Conservation (phyloP, 352 stramenopile species). For the Phytopythium vexans region DNA sequence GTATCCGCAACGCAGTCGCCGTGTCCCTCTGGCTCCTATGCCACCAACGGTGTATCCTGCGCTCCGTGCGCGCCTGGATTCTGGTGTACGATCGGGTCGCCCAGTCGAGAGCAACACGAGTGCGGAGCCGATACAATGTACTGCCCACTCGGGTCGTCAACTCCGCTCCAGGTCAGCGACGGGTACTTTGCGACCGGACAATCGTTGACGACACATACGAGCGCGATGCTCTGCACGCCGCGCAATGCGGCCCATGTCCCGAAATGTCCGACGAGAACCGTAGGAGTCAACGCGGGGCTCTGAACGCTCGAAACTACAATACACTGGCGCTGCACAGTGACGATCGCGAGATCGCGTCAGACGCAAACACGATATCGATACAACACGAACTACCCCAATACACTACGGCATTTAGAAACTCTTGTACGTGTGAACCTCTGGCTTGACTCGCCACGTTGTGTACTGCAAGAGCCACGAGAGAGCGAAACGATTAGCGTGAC, state of each 20-base stretch:
- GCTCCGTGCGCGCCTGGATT: conserved; percentile 50
- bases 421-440: conserved; percentile 61
- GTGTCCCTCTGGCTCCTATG: conserved; percentile 58
- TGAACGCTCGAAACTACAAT: conserved; percentile 1
- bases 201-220: conserved; percentile 31
- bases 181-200: conserved; percentile 46
- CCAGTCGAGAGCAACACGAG: conserved; percentile 40
- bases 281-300: conserved; percentile 32
- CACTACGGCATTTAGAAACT: conserved; percentile 53
- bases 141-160: conserved; percentile 52
- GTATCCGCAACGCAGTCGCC: conserved; percentile 34
- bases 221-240: conserved; percentile 31
- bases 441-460: conserved; percentile 74
- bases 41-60: conserved; percentile 50
- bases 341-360: neutral
- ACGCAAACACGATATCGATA: too few species aligned
- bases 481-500: neutral
- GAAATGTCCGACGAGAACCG: conserved; percentile 54
- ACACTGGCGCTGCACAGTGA: conserved; percentile 4
- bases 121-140: conserved; percentile 42
- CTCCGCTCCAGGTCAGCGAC: conserved; percentile 17
- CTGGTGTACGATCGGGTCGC: conserved; percentile 45
- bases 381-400: too few species aligned
- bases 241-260: conserved; percentile 44
- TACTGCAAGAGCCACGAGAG: conserved; percentile 34